A percentile compares a stretch with the other conserved stretches of the same genome.
Evolutionary conservation across 1,284 basidiomycete genomes (phyloP).

Genomic region (Ceratobasidium theobromae): DNA sequence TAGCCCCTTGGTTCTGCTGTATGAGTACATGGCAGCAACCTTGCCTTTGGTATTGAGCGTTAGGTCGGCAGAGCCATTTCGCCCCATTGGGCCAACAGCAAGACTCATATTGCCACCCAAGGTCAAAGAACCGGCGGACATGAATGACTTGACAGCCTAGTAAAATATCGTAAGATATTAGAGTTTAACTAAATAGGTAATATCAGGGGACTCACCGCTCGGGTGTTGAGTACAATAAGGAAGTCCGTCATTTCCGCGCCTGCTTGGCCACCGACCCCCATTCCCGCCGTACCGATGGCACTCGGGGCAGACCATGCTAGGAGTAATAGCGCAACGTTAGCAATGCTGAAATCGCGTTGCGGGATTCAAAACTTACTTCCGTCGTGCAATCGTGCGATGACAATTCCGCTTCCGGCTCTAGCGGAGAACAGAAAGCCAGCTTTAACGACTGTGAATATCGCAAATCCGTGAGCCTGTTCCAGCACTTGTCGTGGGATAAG

Average conservation of each 20-base stretch:
- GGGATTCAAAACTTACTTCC: conserved; percentile 62
- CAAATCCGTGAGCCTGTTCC: conserved; percentile 51
- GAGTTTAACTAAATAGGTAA: conserved; percentile 61
- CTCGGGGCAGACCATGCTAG: conserved; percentile 90
- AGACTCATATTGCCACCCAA: conserved; percentile 92
- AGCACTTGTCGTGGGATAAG: conserved; percentile 49
- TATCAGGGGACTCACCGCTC: conserved; percentile 53
- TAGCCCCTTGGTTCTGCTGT: conserved; percentile 91
- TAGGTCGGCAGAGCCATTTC: conserved; percentile 92
- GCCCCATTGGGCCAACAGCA: conserved; percentile 90
- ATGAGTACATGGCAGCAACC: conserved; percentile 94
- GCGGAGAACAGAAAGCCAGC: conserved; percentile 58
- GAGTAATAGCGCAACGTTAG: not conserved
- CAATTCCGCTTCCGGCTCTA: conserved; percentile 84
- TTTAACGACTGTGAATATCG: conserved; percentile 55
- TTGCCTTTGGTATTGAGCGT: conserved; percentile 84
- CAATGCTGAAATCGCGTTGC: not conserved
- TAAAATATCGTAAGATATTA: conserved; percentile 24
- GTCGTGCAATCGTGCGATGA: conserved; percentile 82
- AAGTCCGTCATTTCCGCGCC: conserved; percentile 95
- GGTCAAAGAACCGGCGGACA: conserved; percentile 91
- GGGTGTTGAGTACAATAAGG: conserved; percentile 86
- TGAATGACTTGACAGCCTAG: conserved; percentile 65
- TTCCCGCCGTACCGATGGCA: conserved; percentile 92
- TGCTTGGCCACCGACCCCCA: conserved; percentile 80